phyloP scores from a whole-genome alignment of 768 basidiomycete genomes.

The Neoboletus magnificus region DNA sequence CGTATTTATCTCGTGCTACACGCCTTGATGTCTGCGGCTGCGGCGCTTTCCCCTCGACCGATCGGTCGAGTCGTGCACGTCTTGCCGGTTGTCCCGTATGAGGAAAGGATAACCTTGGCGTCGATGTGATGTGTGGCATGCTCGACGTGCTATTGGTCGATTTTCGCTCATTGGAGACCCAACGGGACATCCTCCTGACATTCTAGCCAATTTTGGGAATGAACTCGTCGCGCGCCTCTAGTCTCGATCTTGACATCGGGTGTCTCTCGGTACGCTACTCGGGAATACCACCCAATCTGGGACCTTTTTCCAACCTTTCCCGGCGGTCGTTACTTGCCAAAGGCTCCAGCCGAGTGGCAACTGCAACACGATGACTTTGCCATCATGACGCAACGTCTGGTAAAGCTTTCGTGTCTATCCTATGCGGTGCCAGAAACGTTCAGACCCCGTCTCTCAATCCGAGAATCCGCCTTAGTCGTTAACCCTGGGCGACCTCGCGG shows the following conservation, averaged over 20 bases:
- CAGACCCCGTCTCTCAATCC: not conserved
- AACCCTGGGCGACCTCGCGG: not conserved
- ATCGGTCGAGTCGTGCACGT: slow-evolving; percentile 3
- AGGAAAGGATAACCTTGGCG: no score
- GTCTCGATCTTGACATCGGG: slow-evolving; percentile 4
- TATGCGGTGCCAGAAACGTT: not conserved
- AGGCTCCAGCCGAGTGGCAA: no score
- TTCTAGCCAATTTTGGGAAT: not conserved
- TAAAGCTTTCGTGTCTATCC: not conserved
- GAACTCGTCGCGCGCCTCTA: not conserved
- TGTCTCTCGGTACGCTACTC: slow-evolving; percentile 5
- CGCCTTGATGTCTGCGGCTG: not conserved
- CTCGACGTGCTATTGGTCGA: slow-evolving; percentile 8
- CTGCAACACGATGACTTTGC: not conserved
- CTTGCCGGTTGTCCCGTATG: not conserved
- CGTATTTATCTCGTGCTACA: slow-evolving; percentile 6
- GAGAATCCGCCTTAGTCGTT: not conserved
- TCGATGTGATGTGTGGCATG: no score
- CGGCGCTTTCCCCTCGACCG: not conserved
- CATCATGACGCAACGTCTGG: not conserved
- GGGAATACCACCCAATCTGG: not conserved
- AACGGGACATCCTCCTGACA: slow-evolving; percentile 3
- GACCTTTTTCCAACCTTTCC: not conserved
- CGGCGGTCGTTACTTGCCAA: no score
- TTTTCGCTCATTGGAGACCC: not conserved